Base-by-base conservation (phyloP, 805 yeast species). In the Ascoidea asiatica region DNA sequence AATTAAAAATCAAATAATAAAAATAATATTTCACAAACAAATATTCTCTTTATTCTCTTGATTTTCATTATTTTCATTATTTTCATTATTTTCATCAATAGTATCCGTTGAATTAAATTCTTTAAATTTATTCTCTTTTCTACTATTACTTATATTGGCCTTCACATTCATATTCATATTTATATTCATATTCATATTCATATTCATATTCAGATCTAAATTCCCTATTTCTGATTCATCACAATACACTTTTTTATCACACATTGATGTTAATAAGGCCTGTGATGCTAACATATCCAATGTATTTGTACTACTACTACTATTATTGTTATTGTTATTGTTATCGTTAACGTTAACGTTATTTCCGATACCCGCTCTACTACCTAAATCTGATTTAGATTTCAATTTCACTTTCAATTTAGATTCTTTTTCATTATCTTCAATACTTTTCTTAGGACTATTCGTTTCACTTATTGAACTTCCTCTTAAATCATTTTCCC, bases 211-310 rank as follows among this genome's bases (percentile, higher is more conserved):
- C n/a, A n/a, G n/a, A n/a, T n/a, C n/a, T n/a, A n/a, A n/a, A n/a
- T n/a, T n/a, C n/a, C n/a, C n/a, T n/a, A n/a, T n/a, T n/a, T n/a
- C n/a, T n/a, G n/a, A n/a, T n/a, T n/a, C n/a, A n/a, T n/a, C n/a
- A n/a, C 15, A 19, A 20, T 21, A 20, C 19, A 7, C 37, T 44
- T 15, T 13, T 37, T 17, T 38, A 38, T 13, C 18, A 17, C 22
- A 37, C 39, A 13, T 41, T 40, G 50, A 40, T 35, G 44, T 42
- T 35, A 46, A 21, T 13, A 47, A 18, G 15, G 52, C 52, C 38
- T 46, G 49, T 5, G 48, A 44, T 18, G 52, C 52, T 11, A 49
- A 38, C 52, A 49, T 49, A 21, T 47, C 47, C 17, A 49, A 40
- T 2, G 52, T 47, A 38, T 49, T 50, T 20, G 35, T 29, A 15